Conservation (phyloP, 192 early-diverging fungal species). For the Coemansia sp. region DNA sequence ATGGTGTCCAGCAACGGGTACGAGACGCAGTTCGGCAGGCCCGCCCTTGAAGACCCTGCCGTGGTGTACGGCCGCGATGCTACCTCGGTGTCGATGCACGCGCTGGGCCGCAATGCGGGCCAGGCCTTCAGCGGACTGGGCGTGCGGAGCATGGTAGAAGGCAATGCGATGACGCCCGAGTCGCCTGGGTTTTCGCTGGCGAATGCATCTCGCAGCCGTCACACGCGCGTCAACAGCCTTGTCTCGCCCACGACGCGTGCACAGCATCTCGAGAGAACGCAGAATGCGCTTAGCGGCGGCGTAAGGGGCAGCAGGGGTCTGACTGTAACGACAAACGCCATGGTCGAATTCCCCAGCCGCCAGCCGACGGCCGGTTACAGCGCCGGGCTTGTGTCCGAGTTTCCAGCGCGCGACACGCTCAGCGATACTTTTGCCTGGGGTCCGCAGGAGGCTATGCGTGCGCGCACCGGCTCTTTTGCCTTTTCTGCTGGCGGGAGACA, state of each 20-base stretch:
- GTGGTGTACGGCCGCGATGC: slow-evolving; percentile 35
- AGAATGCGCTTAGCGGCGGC: slow-evolving; percentile 37
- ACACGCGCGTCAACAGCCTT: slow-evolving; percentile 39
- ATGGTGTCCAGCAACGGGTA: slow-evolving; percentile 27
- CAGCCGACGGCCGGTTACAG: slow-evolving; percentile 9
- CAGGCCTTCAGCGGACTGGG: slow-evolving; percentile 6
- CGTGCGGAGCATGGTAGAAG: slow-evolving; percentile 12
- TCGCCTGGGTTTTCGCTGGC: slow-evolving; percentile 21
- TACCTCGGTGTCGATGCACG: slow-evolving; percentile 18
- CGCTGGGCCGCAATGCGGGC: slow-evolving; percentile 15
- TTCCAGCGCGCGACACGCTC: slow-evolving; percentile 12
- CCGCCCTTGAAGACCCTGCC: slow-evolving; percentile 28
- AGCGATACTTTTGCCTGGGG: slow-evolving; percentile 49
- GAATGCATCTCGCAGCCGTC: slow-evolving; percentile 6
- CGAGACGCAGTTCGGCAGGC: slow-evolving; percentile 33
- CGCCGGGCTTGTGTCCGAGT: slow-evolving; percentile 6
- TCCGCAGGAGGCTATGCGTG: slow-evolving; percentile 13
- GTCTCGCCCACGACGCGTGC: slow-evolving; percentile 38
- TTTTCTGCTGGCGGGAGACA: slow-evolving; percentile 7
- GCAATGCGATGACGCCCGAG: slow-evolving; percentile 19
- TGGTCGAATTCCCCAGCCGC: neutral
- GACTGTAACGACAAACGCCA: neutral
- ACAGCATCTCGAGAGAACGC: slow-evolving; percentile 34
- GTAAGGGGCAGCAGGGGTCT: slow-evolving; percentile 7
- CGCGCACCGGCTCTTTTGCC: slow-evolving; percentile 39